These are phyloP conservation scores for Berberis vulgaris DNA, from an alignment of 164 flowering plant genomes.

Conservation along the genomic window DNA sequence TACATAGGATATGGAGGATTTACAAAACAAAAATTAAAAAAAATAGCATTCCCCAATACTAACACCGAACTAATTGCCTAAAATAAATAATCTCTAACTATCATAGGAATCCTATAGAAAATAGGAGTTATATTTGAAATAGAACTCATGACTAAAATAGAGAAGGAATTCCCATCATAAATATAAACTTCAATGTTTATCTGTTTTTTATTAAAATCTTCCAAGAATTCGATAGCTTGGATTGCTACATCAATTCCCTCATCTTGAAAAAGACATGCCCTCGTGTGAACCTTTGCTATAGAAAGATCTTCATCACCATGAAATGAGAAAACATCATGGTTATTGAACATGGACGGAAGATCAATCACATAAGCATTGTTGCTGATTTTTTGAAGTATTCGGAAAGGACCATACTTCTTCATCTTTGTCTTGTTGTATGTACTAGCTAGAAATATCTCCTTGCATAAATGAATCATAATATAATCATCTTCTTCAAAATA, in stretches of 20 bases:
- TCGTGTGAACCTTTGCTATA: neutral
- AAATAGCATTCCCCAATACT: too few relatives aligned
- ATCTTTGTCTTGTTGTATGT: slow-evolving; percentile 1
- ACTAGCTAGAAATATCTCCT: neutral
- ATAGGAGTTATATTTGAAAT: too few relatives aligned
- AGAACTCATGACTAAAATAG: too few relatives aligned
- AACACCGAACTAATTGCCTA: too few relatives aligned
- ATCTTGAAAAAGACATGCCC: slow-evolving; percentile 2
- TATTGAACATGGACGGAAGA: neutral
- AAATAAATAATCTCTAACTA: too few relatives aligned
- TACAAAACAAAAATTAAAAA: too few relatives aligned
- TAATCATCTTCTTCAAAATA: too few relatives aligned
- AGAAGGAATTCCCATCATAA: too few relatives aligned
- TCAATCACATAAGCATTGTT: neutral
- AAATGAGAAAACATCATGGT: neutral
- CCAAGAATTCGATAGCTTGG: neutral
- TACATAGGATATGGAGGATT: too few relatives aligned
- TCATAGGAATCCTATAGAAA: too few relatives aligned
- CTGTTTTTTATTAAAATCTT: too few relatives aligned
- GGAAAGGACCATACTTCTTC: neutral
- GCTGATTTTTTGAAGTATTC: neutral
- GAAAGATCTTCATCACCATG: neutral
- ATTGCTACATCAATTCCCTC: slow-evolving; percentile 4
- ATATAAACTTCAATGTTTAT: too few relatives aligned
- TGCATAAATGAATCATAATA: neutral